These are phyloP conservation scores for Erythrobasidium hasegawianum DNA, from an alignment of 1,284 basidiomycete genomes.

Conservation along the genomic window DNA sequence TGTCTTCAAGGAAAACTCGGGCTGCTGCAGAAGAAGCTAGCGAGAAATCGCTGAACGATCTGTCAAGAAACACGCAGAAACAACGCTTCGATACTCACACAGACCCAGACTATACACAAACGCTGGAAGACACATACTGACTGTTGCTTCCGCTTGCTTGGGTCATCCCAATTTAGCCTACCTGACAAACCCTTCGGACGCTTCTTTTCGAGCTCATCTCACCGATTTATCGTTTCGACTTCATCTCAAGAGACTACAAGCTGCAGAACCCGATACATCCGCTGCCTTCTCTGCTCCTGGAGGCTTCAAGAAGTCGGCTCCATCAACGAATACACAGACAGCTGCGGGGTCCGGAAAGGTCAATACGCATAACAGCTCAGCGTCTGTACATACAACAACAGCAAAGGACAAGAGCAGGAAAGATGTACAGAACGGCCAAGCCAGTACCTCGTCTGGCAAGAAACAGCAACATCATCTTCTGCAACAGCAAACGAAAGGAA, in stretches of 20 bases:
- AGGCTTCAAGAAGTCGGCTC: conserved; percentile 41
- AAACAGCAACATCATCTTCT: conserved; percentile 4
- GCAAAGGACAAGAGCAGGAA: conserved; percentile 11
- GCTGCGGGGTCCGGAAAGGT: background rate
- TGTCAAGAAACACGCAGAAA: too few species aligned
- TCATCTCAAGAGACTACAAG: conserved; percentile 80
- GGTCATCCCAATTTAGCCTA: conserved; percentile 61
- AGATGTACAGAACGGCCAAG: background rate
- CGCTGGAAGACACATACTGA: too few species aligned
- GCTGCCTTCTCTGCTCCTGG: conserved; percentile 51
- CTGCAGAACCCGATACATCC: conserved; percentile 52
- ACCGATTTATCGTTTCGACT: conserved; percentile 92
- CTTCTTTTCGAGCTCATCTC: conserved; percentile 85
- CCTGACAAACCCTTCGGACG: conserved; percentile 86
- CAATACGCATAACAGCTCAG: background rate
- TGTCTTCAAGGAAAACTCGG: too few species aligned
- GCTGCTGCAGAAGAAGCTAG: too few species aligned
- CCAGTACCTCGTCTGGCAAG: background rate
- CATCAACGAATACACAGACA: background rate
- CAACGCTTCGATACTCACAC: too few species aligned
- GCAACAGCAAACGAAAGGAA: background rate
- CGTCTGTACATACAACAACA: background rate
- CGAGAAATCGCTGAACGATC: too few species aligned
- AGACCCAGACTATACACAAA: too few species aligned
- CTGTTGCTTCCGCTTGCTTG: background rate